Evolutionary conservation across 2,329 filamentous ascomycete species (phyloP).

Genomic region (Xylariaceae sp.): DNA sequence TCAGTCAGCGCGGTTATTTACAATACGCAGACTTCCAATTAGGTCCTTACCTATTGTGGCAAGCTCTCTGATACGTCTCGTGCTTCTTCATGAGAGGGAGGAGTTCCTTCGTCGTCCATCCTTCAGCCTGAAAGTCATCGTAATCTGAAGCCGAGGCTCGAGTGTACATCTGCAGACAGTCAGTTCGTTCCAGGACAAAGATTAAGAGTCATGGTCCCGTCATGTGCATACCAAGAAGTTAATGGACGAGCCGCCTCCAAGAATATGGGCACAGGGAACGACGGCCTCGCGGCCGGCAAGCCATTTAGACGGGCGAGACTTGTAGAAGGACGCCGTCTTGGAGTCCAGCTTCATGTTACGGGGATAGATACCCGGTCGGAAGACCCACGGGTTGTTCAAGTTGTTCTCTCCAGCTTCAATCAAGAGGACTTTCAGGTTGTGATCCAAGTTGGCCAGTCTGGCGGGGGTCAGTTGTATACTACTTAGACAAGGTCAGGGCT

Average conservation of each 20-base stretch:
- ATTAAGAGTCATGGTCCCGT: not conserved
- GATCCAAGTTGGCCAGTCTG: constrained; percentile 68
- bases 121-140: constrained; percentile 73
- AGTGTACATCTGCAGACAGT: constrained; percentile 57
- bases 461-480: constrained; percentile 37
- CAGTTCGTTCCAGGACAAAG: constrained; percentile 7
- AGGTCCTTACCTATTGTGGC: constrained; percentile 46
- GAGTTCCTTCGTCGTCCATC: constrained; percentile 72
- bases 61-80: constrained; percentile 67
- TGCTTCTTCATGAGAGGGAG: constrained; percentile 75
- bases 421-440: constrained; percentile 58
- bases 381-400: constrained; percentile 75
- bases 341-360: constrained; percentile 69
- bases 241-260: constrained; percentile 68
- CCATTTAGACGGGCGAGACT: constrained; percentile 68
- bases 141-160: constrained; percentile 67
- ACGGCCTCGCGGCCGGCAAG: constrained; percentile 65
- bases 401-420: constrained; percentile 37
- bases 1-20: constrained; percentile 10
- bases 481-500: no score
- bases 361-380: constrained; percentile 70
- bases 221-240: constrained; percentile 61
- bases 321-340: constrained; percentile 77
- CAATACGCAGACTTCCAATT: not conserved
- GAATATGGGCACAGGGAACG: constrained; percentile 67